phyloP scores from a whole-genome alignment of 495 filamentous ascomycete genomes.

The Penicillium psychrofluorescens region DNA sequence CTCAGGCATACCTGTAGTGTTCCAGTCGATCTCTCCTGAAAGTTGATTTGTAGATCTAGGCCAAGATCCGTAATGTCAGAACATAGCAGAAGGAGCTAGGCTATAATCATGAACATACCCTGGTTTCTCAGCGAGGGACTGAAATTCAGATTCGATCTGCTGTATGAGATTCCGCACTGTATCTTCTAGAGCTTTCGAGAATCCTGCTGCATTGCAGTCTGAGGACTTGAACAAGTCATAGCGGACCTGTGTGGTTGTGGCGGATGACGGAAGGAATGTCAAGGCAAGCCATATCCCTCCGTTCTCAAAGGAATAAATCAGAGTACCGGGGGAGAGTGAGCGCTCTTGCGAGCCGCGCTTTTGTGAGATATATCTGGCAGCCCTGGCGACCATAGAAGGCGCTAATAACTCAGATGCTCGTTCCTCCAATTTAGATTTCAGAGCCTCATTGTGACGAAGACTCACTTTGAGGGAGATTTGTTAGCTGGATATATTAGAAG shows the following conservation, averaged over 20 bases:
- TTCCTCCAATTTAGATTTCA: conserved; percentile 2
- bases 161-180: neutral
- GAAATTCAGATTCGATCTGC: conserved; percentile 3
- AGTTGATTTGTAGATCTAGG: neutral
- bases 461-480: conserved; percentile 1
- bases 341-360: conserved; percentile 1
- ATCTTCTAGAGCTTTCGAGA: neutral
- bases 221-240: conserved; percentile 12
- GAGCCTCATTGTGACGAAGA: neutral
- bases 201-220: neutral
- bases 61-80: neutral
- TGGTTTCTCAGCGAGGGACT: neutral
- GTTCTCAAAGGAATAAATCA: conserved; percentile 12
- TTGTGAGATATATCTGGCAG: neutral
- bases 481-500: too few relatives aligned
- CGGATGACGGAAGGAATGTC: conserved; percentile 12
- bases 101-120: neutral
- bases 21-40: neutral
- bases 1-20: conserved; percentile 1
- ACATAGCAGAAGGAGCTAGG: neutral
- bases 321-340: conserved; percentile 8
- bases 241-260: conserved; percentile 12
- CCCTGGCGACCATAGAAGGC: conserved; percentile 2
- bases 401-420: neutral
- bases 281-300: conserved; percentile 5